Base-by-base conservation (phyloP, 805 yeast genomes). In the Hanseniaspora lachancei region DNA sequence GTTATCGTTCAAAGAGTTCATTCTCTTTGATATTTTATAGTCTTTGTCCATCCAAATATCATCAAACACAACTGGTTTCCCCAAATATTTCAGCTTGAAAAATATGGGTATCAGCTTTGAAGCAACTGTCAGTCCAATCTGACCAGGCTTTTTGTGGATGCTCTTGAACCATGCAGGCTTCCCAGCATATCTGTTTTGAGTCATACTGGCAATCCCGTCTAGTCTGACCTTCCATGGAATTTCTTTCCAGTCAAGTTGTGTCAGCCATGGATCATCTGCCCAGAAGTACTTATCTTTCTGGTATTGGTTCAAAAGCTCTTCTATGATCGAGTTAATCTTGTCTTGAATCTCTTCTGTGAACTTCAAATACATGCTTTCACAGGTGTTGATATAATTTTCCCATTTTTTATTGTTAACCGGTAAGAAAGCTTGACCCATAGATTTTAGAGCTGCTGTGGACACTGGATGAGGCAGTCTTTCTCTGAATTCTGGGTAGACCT, bases 91-190 rank as follows among this genome's bases (percentile, higher is more conserved):
- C 52, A 93, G 71, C 58, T 82, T 79, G 57, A 93, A 73, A 36
- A 93, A 68, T 4, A 89, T 63, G 0, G 97, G 91, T 0, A 95
- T 78, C 4, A 81, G 71, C 60, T 97, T 73, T 0, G 95, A 75
- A 54, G 87, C 76, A 1, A 86, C 78, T 0, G 93, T 80, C 15
- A 93, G 39, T 74, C 78, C 16, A 44, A 36, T 62, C 87, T 71
- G 74, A 15, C 66, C 57, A 2, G 70, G 66, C 6, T 61, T 58
- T 13, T 73, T 68, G 10, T 68, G 61, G 0, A 74, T 69, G 60
- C 80, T 81, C 58, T 84, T 78, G 67, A 86, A 95, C 99, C 99
- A 93, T 60, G 84, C 84, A 0, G 99, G 99, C 62, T 76, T 87
- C 0, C 96, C 97, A 0, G 95, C 95, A 48, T 87, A 64, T 62